Evolutionary conservation across 805 yeast genomes (phyloP), one percentile per base, ranked within the genome.

Genomic region (Nematodospora valgi): DNA sequence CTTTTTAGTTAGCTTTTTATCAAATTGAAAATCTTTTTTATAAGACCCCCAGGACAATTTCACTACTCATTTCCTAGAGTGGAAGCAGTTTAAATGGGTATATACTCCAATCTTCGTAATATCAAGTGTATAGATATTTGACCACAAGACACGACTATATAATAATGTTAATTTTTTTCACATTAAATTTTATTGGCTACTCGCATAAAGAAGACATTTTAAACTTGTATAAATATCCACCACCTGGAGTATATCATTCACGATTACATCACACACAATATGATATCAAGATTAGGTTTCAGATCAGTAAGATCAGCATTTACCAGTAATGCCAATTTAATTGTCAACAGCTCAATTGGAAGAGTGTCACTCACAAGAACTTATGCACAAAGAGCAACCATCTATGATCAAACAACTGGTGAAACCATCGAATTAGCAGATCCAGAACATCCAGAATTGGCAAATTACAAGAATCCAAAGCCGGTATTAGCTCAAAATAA

Each of bases 401-500:
- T 67, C 41, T 58, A 62, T 23, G 72, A 67, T 50, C 69, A 64
- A 31, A 44, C 52, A 34, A 62, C 62, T 22, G 70, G 70, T 18
- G 56, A 52, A 44, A 55, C 58, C 28, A 64, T 67, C 46, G 54
- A 48, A 16, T 63, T 67, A 48, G 52, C 67, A 10, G 71, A 67
- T 48, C 71, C 72, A 17, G 48, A 45, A 37, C 59, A 51, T 40
- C 73, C 73, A 28, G 70, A 66, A 49, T 42, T 56, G 31, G 73
- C 64, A n/a, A 84, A 78, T 45, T 82, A 85, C 52, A 84, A 82
- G 30, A 70, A 75, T 35, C 71, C 78, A n/a, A 69, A 73, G 39
- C 72, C 72, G 32, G 70, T 68, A 41, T 74, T 76, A 51, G 77
- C 80, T 45, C 87, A 78, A 62, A 59, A 68, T 48, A 78, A 80